These are phyloP conservation scores for Pulveroboletus sp. DNA, from an alignment of 768 basidiomycete species.

Conservation along the genomic window DNA sequence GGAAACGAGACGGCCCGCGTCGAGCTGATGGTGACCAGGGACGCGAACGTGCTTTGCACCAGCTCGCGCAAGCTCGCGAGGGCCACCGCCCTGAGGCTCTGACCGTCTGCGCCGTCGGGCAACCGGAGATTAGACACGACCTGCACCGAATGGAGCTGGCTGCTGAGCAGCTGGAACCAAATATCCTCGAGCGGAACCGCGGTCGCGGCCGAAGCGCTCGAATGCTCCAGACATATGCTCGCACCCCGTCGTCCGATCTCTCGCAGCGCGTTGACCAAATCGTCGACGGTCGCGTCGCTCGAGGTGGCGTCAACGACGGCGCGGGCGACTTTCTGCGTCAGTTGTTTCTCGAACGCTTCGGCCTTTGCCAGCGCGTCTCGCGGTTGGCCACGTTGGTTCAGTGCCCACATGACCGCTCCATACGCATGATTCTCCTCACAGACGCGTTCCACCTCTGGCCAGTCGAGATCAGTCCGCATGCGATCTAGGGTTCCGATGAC, in stretches of 20 bases:
- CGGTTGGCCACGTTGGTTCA: slow-evolving; percentile 61
- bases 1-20: slow-evolving; percentile 85
- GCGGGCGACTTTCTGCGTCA: slow-evolving; percentile 45
- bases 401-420: slow-evolving; percentile 80
- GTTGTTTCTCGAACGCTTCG: slow-evolving; percentile 50
- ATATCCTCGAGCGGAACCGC: slow-evolving; percentile 68
- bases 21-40: slow-evolving; percentile 81
- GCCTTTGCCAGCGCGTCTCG: slow-evolving; percentile 64
- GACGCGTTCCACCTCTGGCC: slow-evolving; percentile 48
- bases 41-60: slow-evolving; percentile 79
- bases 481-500: slow-evolving; percentile 60
- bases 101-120: slow-evolving; percentile 20
- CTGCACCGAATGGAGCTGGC: slow-evolving; percentile 79
- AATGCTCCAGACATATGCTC: slow-evolving; percentile 66
- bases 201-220: slow-evolving; percentile 39
- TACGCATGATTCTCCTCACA: slow-evolving; percentile 67
- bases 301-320: slow-evolving; percentile 27
- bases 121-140: slow-evolving; percentile 47
- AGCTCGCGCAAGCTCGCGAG: slow-evolving; percentile 61
- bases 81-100: slow-evolving; percentile 18
- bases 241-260: slow-evolving; percentile 59
- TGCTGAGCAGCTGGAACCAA: slow-evolving; percentile 83
- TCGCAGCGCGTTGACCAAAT: slow-evolving; percentile 47
- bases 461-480: slow-evolving; percentile 51
- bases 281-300: slow-evolving; percentile 24